phyloP scores from a whole-genome alignment of 2,329 filamentous ascomycete genomes.

The Ceratocystis cubensis region DNA sequence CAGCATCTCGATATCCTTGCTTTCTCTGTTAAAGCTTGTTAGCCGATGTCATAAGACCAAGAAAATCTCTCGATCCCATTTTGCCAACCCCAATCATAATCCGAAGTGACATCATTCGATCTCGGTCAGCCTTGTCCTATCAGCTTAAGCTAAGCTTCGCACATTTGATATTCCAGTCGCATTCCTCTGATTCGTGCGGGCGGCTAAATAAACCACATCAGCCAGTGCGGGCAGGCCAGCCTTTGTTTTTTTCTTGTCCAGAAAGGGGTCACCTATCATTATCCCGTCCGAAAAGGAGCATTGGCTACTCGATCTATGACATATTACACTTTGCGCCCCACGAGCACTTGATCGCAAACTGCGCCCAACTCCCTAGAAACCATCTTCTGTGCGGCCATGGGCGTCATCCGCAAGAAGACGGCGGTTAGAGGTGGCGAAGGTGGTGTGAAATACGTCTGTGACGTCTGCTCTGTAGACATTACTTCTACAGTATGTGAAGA shows the following conservation, averaged over 20 bases:
- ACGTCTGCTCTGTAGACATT: slow-evolving; percentile 91
- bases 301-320: neutral
- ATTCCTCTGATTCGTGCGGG: neutral
- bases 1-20: neutral
- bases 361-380: neutral
- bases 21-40: neutral
- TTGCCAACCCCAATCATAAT: neutral
- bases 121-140: neutral
- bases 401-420: slow-evolving; percentile 92
- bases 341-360: neutral
- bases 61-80: neutral
- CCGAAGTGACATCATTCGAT: slow-evolving; percentile 7
- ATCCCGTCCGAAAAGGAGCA: neutral
- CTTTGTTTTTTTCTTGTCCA: no score
- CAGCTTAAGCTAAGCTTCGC: neutral
- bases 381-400: slow-evolving; percentile 43
- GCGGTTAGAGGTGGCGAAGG: slow-evolving; percentile 73
- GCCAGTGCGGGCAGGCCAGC: no score
- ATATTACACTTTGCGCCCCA: neutral
- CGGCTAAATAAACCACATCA: neutral
- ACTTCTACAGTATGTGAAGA: slow-evolving; percentile 69
- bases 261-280: no score
- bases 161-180: slow-evolving; percentile 1
- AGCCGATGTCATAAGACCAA: neutral
- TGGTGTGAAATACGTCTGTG: slow-evolving; percentile 91